Evolutionary conservation across 1,284 basidiomycete species (phyloP).

Genomic region (Ustilago esculenta): DNA sequence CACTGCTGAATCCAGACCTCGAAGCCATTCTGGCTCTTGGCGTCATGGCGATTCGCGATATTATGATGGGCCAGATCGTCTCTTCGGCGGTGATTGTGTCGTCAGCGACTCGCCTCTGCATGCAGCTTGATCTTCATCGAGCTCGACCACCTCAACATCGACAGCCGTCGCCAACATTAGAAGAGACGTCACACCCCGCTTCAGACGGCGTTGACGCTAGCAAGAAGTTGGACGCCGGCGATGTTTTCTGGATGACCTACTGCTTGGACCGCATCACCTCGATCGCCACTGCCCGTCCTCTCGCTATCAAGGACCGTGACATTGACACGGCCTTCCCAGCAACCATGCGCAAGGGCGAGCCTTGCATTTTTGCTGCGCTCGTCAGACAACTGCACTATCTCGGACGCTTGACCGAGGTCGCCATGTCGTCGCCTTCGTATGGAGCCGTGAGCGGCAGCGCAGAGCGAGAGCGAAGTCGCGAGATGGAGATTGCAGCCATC

Average conservation of each 20-base stretch:
- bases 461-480: slow-evolving; percentile 15
- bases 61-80: slow-evolving; percentile 25
- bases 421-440: neutral
- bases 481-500: slow-evolving; percentile 23
- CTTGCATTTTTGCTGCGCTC: slow-evolving; percentile 42
- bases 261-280: slow-evolving; percentile 43
- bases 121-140: slow-evolving; percentile 39
- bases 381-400: slow-evolving; percentile 40
- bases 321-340: slow-evolving; percentile 32
- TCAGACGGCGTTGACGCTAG: neutral
- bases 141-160: slow-evolving; percentile 3
- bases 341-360: slow-evolving; percentile 26
- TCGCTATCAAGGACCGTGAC: slow-evolving; percentile 40
- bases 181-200: neutral
- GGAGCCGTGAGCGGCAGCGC: neutral
- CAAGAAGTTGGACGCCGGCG: slow-evolving; percentile 4
- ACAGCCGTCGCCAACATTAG: slow-evolving; percentile 6
- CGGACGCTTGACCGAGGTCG: slow-evolving; percentile 23
- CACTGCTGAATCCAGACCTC: slow-evolving; percentile 24
- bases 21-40: slow-evolving; percentile 36
- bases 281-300: slow-evolving; percentile 26
- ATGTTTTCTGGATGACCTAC: slow-evolving; percentile 40
- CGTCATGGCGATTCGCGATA: slow-evolving; percentile 36
- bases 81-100: slow-evolving; percentile 32
- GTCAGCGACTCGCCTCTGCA: slow-evolving; percentile 30